Evolutionary conservation across 176 grass and related monocot genomes (phyloP).

Genomic region (Ampelocalamus luodianensis): DNA sequence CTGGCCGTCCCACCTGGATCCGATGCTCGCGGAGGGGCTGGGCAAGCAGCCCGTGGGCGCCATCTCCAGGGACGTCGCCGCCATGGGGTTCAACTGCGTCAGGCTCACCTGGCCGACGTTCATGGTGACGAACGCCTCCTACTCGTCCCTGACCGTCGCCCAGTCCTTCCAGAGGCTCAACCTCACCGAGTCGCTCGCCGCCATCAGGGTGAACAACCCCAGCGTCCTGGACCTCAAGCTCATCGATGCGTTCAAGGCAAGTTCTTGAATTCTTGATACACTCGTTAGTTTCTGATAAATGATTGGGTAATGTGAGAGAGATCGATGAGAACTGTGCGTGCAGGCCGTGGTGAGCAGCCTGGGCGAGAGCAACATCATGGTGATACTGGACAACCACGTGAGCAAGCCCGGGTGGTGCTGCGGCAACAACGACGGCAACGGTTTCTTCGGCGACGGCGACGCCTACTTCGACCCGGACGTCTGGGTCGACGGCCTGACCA

Average conservation of each 20-base stretch:
- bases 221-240: constrained; percentile 66
- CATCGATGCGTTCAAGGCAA: constrained; percentile 82
- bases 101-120: constrained; percentile 83
- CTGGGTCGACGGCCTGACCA: constrained; percentile 69
- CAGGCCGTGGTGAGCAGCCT: constrained; percentile 76
- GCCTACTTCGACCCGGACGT: constrained; percentile 69
- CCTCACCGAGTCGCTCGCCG: constrained; percentile 59
- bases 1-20: constrained; percentile 88
- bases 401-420: constrained; percentile 93
- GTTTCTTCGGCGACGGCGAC: constrained; percentile 95
- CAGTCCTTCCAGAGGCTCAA: constrained; percentile 68
- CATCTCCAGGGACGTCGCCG: constrained; percentile 58
- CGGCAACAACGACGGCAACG: constrained; percentile 64
- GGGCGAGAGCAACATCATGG: constrained; percentile 71
- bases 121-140: constrained; percentile 66
- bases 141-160: constrained; percentile 62
- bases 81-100: constrained; percentile 93
- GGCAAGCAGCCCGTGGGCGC: constrained; percentile 59
- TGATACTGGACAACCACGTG: constrained; percentile 94
- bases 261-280: not conserved
- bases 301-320: not conserved
- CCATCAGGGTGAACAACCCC: constrained; percentile 66
- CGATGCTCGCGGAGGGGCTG: constrained; percentile 80
- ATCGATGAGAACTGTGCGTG: not conserved
- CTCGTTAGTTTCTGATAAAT: not conserved